Percentiles rank a stretch among this genome's conserved stretches.
These are phyloP conservation scores for Talaromyces pinophilus DNA, from an alignment of 2,329 filamentous ascomycete genomes.

Conservation along the genomic window DNA sequence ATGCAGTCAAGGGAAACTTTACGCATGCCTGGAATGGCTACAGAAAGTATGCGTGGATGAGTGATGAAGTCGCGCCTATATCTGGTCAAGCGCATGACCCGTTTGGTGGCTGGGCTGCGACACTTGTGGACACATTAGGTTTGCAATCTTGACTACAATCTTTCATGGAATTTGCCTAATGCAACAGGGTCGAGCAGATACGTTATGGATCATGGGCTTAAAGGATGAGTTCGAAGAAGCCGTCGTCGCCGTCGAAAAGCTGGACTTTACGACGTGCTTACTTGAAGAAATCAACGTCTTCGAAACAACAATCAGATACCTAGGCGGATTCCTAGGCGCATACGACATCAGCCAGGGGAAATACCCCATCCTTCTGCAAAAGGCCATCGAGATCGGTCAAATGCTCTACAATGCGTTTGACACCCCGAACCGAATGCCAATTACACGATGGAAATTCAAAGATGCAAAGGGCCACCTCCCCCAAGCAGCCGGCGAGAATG, in stretches of 20 bases:
- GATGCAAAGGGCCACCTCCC: constrained; percentile 27
- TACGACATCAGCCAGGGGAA: constrained; percentile 76
- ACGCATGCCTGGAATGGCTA: constrained; percentile 77
- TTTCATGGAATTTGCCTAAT: too few species aligned
- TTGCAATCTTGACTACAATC: too few species aligned
- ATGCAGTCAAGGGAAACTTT: constrained; percentile 69
- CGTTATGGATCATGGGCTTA: constrained; percentile 80
- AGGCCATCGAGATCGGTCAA: constrained; percentile 73
- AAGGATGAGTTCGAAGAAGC: constrained; percentile 75
- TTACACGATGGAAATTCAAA: constrained; percentile 52
- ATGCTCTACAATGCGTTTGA: constrained; percentile 78
- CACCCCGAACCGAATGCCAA: constrained; percentile 87
- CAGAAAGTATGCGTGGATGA: constrained; percentile 71
- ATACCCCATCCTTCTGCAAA: constrained; percentile 68
- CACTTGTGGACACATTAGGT: constrained; percentile 66
- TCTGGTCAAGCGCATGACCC: constrained; percentile 67
- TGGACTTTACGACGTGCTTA: constrained; percentile 75
- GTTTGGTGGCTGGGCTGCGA: constrained; percentile 87
- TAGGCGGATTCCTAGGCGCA: constrained; percentile 78
- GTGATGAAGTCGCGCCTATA: constrained; percentile 80
- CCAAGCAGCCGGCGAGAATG: constrained; percentile 31
- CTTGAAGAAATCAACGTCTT: constrained; percentile 74
- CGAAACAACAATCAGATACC: constrained; percentile 82
- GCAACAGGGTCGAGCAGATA: constrained; percentile 52
- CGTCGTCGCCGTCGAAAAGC: constrained; percentile 62